Conservation (phyloP, 495 filamentous ascomycete species). For the Penicillium riverlandense region DNA sequence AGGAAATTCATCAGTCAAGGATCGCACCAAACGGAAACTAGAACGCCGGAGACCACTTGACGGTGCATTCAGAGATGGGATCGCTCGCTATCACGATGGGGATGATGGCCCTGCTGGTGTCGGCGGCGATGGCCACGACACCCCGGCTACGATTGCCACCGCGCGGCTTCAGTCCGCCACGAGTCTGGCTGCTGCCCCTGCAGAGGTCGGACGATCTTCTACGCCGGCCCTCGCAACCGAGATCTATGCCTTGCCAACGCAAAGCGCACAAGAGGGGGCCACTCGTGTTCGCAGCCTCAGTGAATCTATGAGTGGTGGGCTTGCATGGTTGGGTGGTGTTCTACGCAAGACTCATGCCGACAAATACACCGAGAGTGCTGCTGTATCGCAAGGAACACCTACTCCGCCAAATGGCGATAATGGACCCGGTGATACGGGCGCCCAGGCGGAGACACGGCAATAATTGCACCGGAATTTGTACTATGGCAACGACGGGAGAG, state of each 20-base stretch:
- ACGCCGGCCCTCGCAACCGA: slow-evolving; percentile 19
- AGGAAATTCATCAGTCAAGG: slow-evolving; percentile 26
- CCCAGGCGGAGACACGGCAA: slow-evolving; percentile 5
- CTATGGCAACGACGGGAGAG: slow-evolving; percentile 9
- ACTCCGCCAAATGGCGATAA: slow-evolving; percentile 4
- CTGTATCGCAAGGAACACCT: slow-evolving; percentile 8
- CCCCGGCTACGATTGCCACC: slow-evolving; percentile 16
- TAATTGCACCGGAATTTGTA: slow-evolving; percentile 1
- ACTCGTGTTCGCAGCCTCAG: slow-evolving; percentile 36
- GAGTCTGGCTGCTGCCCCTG: slow-evolving; percentile 11
- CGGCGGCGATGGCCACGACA: slow-evolving; percentile 8
- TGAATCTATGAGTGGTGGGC: slow-evolving; percentile 34
- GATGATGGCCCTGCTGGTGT: slow-evolving; percentile 8
- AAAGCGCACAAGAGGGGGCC: slow-evolving; percentile 10
- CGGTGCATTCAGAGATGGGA: slow-evolving; percentile 17
- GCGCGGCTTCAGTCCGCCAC: slow-evolving; percentile 27
- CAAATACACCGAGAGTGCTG: slow-evolving; percentile 7
- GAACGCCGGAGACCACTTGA: slow-evolving; percentile 23
- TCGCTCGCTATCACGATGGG: slow-evolving; percentile 11
- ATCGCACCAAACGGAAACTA: slow-evolving; percentile 17
- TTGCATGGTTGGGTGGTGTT: slow-evolving; percentile 38
- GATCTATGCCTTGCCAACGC: slow-evolving; percentile 1
- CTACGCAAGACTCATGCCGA: slow-evolving; percentile 7
- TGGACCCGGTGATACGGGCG: background rate
- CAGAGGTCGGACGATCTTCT: slow-evolving; percentile 16